Percentiles rank a stretch among this genome's conserved stretches.
These are phyloP conservation scores for Wickerhamomyces sp. DNA, from an alignment of 1,139 yeast species.

Conservation along the genomic window DNA sequence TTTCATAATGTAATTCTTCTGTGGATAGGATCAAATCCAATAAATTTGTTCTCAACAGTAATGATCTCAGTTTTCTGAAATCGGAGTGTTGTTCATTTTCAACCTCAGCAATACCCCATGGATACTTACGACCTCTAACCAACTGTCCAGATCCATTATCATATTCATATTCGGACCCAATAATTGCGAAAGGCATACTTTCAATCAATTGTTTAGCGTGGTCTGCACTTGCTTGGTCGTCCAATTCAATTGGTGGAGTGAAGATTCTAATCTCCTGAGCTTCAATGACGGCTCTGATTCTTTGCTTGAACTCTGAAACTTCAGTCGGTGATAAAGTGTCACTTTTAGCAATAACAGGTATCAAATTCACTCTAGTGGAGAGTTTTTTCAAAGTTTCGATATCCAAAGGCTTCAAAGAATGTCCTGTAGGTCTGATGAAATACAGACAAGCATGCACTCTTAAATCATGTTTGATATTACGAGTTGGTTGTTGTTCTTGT, in stretches of 20 bases:
- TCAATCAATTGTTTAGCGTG: conserved; percentile 64
- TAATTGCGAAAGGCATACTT: conserved; percentile 87
- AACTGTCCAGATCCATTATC: conserved; percentile 68
- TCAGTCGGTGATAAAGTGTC: conserved; percentile 93
- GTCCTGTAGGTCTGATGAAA: conserved; percentile 97
- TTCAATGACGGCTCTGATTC: conserved; percentile 71
- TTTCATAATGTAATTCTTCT: conserved; percentile 89
- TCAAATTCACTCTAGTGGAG: conserved; percentile 87
- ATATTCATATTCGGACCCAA: conserved; percentile 81
- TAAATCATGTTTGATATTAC: conserved; percentile 67
- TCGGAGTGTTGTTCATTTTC: conserved; percentile 96
- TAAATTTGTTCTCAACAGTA: conserved; percentile 88
- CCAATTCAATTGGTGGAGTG: conserved; percentile 74
- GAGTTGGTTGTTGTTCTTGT: conserved; percentile 92
- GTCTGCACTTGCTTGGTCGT: conserved; percentile 76
- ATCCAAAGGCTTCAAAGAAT: conserved; percentile 83
- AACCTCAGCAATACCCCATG: conserved; percentile 97
- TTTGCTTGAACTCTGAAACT: conserved; percentile 64
- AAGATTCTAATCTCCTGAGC: conserved; percentile 76
- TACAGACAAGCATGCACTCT: conserved; percentile 90
- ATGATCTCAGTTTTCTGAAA: conserved; percentile 84
- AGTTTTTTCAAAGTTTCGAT: conserved; percentile 83
- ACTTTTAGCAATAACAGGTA: conserved; percentile 92
- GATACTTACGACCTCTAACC: conserved; percentile 91
- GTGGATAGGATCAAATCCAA: conserved; percentile 84